Evolutionary conservation across 257 asterid genomes (phyloP).

Genomic region (Nemophila menziesii): DNA sequence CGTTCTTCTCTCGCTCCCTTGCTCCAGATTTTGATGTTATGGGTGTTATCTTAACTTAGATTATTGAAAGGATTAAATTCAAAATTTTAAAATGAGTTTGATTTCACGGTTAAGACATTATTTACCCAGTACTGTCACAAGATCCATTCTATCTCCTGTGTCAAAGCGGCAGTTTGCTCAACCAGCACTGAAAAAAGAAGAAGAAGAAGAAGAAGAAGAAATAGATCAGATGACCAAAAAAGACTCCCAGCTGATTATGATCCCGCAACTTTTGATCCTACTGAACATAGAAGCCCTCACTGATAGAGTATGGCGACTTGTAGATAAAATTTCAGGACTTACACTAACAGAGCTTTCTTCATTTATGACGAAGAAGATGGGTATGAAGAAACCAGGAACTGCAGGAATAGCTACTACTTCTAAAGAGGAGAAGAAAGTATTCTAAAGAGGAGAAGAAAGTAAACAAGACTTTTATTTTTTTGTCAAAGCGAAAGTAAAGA

Average conservation of each 20-base stretch:
- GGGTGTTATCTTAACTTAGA: no score
- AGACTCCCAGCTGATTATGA: conserved; percentile 84
- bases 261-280: conserved; percentile 61
- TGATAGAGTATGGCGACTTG: conserved; percentile 68
- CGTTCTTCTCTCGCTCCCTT: no score
- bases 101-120: conserved; percentile 36
- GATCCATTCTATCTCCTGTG: conserved; percentile 14
- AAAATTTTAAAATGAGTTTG: conserved; percentile 64
- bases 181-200: conserved; percentile 45
- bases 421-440: conserved; percentile 15
- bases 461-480: no score
- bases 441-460: conserved; percentile 39
- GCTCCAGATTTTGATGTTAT: no score
- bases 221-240: conserved; percentile 68
- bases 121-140: conserved; percentile 25
- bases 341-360: conserved; percentile 51
- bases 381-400: conserved; percentile 39
- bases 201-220: conserved; percentile 51
- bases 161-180: conserved; percentile 33
- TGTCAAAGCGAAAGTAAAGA: no score
- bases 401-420: conserved; percentile 37
- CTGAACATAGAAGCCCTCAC: conserved; percentile 80
- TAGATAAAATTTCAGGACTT: conserved; percentile 64
- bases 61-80: no score
- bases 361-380: conserved; percentile 31